Evolutionary conservation across 768 basidiomycete species (phyloP), one percentile per base, ranked within the genome.

Genomic region (Mycena pura): DNA sequence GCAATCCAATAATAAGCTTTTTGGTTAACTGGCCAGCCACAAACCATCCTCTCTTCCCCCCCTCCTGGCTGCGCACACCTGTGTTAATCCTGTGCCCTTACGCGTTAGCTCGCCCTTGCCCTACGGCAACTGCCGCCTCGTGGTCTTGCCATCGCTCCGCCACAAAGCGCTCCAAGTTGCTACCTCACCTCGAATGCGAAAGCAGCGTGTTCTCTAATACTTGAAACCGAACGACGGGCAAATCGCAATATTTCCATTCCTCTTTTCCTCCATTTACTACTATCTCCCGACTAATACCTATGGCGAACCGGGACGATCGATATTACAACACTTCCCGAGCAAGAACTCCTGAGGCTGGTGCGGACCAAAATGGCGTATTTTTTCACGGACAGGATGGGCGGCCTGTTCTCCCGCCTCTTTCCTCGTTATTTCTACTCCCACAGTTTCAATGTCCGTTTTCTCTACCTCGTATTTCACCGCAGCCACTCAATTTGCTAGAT

Each of bases 381-480:
- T 86, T 89, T 81, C 84, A 84, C 79, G 86, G 87, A 83, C 90
- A 91, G 87, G 90, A 90, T 91, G 89, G 89, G 90, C 88, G 90
- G 86, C 86, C 88, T 82, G 84, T 90, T 82, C 86, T 91, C 77
- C 90, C 90, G 88, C 87, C 90, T 86, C 81, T 91, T 84, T 84
- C 86, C 86, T 82, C 87, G 78, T 85, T 85, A 72, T 89, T 90
- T 88, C 89, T 88, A 89, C 86, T 86, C 87, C 90, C 87, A 89
- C 89, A 83, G 86, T 89, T 88, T 89, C 85, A 89, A 91, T 89
- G 90, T 91, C 86, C 84, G 90, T 90, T 83, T 77, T 77, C 77
- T 78, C 82, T 72, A 78, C 80, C 72, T 82, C 76, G 78, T 83
- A 75, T 83, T 75, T 71, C 71, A n/a, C 72, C 75, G 72, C 82